Conservation (phyloP, 306 rosid genomes). For the Oxytropis ochrocephala region DNA sequence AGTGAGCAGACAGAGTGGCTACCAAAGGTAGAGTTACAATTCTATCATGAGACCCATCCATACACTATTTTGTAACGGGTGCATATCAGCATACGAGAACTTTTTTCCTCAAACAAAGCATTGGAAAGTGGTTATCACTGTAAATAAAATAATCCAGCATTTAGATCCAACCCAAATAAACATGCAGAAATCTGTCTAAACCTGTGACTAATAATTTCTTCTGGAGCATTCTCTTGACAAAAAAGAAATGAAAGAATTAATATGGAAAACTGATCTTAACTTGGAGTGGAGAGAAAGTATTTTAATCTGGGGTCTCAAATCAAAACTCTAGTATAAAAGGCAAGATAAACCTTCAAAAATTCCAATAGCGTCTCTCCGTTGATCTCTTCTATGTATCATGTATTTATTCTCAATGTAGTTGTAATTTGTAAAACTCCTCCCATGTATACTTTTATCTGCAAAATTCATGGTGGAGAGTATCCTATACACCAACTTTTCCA, state of each 20-base stretch:
- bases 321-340: constrained; percentile 47
- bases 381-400: constrained; percentile 43
- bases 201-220: constrained; percentile 15
- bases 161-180: constrained; percentile 1
- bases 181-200: constrained; percentile 7
- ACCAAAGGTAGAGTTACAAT: too few relatives aligned
- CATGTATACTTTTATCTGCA: constrained; percentile 67
- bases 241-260: constrained; percentile 29
- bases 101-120: too few relatives aligned
- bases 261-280: constrained; percentile 17
- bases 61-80: too few relatives aligned
- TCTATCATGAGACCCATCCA: too few relatives aligned
- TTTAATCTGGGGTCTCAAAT: constrained; percentile 27
- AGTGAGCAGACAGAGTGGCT: too few relatives aligned
- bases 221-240: constrained; percentile 13
- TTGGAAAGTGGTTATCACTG: background rate
- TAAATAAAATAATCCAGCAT: background rate
- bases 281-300: constrained; percentile 23
- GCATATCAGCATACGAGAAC: too few relatives aligned
- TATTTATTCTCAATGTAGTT: constrained; percentile 32
- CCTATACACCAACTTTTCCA: constrained; percentile 70
- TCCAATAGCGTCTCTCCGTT: constrained; percentile 41
- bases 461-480: constrained; percentile 61
- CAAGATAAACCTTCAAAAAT: constrained; percentile 61
- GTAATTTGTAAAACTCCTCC: constrained; percentile 48